Base-by-base conservation (phyloP, 306 rosid genomes). In the apple (Malus domestica) region DNA sequence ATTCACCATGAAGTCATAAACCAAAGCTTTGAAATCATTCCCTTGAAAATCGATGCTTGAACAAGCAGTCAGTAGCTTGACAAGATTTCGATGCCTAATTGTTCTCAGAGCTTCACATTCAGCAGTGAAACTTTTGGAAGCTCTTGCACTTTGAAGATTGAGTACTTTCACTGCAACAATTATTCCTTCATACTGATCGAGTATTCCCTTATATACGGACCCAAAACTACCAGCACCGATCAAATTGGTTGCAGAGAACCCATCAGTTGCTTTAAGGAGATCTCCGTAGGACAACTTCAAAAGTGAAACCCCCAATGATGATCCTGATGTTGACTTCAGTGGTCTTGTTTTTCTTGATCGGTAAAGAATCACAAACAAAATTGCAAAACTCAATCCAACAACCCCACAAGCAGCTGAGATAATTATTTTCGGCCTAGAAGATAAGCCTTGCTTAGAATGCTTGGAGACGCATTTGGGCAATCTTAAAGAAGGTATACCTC, bases 21-120 rank as follows among this genome's bases (percentile, higher is more conserved):
- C 58, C 38, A 68, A 45, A 68, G 72, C 72, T 45, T 45, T 68
- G 14, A 68, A 44, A 23, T 45, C 58, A 8, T 68, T 68, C 25
- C 61, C 14, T 57, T 57, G 61, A 57, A 57, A 57, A 57, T 57
- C 61, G 14, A n/a, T 57, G 6, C 59, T 23, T 79, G 82, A 14
- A 29, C 85, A 81, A 1, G 70, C 69, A 0, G 81, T 65, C 38
- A 81, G 30, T 22, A 76, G 29, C 20, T 60, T 76, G 71, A 71
- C 74, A 19, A 81, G 74, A 40, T 81, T 81, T 10, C 78, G 44
- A 63, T 81, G 78, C 64, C 78, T 67, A 27, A 81, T 38, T 55
- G 40, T 71, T 45, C 44, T 54, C 32, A 71, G 46, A 25, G 68
- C 80, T 64, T 81, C 64, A 58, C 81, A 81, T 65, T 81, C 80